Evolutionary conservation across 768 basidiomycete species (phyloP).

Genomic region (Phlebiopsis flavidoalba): DNA sequence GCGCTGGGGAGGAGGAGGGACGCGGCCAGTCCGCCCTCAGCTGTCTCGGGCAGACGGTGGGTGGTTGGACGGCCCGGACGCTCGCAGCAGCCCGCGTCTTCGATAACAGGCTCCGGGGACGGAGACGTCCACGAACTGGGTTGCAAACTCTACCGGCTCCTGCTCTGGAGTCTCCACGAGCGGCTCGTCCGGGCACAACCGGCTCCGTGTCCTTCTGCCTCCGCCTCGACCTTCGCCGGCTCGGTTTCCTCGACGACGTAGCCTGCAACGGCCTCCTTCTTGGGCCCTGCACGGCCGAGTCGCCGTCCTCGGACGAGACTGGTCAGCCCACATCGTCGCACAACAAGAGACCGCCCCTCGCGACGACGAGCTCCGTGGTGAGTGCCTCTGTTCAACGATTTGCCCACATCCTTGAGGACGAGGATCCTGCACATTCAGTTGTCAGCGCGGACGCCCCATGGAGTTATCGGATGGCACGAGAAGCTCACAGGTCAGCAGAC

Average conservation of each 20-base stretch:
- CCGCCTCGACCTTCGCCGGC: constrained; percentile 10
- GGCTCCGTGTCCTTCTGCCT: constrained; percentile 3
- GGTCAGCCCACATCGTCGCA: constrained; percentile 86
- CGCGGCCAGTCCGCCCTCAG: constrained; percentile 7
- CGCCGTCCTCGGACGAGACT: constrained; percentile 63
- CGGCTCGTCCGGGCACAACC: constrained; percentile 8
- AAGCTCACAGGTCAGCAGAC: constrained; percentile 43
- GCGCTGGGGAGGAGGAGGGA: too few species aligned
- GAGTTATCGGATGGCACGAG: neutral
- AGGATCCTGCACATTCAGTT: constrained; percentile 54
- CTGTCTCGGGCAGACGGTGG: constrained; percentile 4
- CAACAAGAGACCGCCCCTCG: constrained; percentile 69
- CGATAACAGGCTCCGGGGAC: constrained; percentile 14
- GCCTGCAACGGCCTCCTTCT: constrained; percentile 37
- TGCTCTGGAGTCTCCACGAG: constrained; percentile 9
- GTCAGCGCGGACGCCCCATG: neutral
- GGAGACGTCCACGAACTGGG: constrained; percentile 5
- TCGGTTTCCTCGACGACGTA: constrained; percentile 32
- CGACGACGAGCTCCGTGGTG: constrained; percentile 75
- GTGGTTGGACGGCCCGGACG: too few species aligned
- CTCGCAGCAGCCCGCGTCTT: constrained; percentile 7
- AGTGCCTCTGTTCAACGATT: constrained; percentile 75
- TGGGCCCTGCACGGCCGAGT: constrained; percentile 26
- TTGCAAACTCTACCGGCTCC: constrained; percentile 8
- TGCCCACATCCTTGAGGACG: constrained; percentile 87